A percentile compares a stretch with the other conserved stretches of the same genome.
Conservation (phyloP, 805 yeast genomes). For the Metschnikowia gelsemii region DNA sequence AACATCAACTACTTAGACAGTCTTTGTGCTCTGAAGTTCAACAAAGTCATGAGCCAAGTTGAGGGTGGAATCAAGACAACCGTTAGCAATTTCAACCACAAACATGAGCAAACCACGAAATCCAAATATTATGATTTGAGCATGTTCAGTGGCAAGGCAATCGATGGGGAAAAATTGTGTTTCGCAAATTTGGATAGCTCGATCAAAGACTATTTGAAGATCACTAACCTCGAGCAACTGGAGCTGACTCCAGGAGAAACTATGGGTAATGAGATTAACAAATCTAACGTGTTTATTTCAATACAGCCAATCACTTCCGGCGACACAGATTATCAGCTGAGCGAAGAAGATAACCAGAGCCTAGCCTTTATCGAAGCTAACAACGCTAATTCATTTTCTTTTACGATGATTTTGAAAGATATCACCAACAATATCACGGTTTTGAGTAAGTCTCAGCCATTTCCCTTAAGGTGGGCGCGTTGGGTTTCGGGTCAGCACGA, state of each 20-base stretch:
- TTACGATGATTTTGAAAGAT: constrained; percentile 75
- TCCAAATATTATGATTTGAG: constrained; percentile 51
- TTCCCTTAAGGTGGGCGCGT: constrained; percentile 87
- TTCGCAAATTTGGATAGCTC: constrained; percentile 81
- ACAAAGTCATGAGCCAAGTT: constrained; percentile 66
- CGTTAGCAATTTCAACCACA: constrained; percentile 49
- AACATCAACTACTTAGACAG: constrained; percentile 50
- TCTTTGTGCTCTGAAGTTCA: constrained; percentile 53
- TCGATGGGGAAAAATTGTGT: constrained; percentile 86
- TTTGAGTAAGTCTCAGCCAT: constrained; percentile 79
- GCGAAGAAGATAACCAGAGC: constrained; percentile 18
- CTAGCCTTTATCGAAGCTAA: constrained; percentile 42
- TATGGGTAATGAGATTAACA: constrained; percentile 25
- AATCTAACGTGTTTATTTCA: constrained; percentile 67
- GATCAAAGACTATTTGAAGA: constrained; percentile 44
- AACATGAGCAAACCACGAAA: constrained; percentile 22
- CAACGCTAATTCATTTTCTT: constrained; percentile 61
- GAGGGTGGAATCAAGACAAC: constrained; percentile 72
- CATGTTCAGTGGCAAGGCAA: constrained; percentile 69
- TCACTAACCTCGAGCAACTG: constrained; percentile 24
- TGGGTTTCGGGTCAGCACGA: constrained; percentile 68
- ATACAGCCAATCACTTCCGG: constrained; percentile 53
- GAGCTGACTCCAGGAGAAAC: constrained; percentile 25
- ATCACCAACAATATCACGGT: constrained; percentile 73
- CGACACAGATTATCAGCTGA: constrained; percentile 5